Evolutionary conservation across 2,329 filamentous ascomycete genomes (phyloP).

Genomic region (Aspergillus alliaceus): DNA sequence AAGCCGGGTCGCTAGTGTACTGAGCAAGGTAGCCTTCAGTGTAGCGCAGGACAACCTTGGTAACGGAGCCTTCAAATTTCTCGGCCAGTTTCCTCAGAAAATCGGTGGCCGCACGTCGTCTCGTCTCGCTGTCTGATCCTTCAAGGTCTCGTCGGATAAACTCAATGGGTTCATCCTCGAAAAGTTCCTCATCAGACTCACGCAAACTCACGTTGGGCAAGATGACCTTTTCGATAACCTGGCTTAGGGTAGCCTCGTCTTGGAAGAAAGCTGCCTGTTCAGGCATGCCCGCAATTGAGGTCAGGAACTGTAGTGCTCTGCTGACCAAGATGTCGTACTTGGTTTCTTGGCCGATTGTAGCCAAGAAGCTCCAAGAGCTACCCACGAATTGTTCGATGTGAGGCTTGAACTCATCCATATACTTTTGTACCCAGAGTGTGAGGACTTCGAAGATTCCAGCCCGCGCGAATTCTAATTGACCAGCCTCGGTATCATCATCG

Average conservation of each 20-base stretch:
- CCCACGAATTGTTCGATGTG: constrained; percentile 82
- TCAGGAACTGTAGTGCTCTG: constrained; percentile 91
- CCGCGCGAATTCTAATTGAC: constrained; percentile 81
- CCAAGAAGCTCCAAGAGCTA: constrained; percentile 88
- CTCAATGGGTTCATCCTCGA: constrained; percentile 98
- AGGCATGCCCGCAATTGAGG: constrained; percentile 75
- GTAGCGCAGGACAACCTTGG: constrained; percentile 81
- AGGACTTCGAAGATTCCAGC: constrained; percentile 90
- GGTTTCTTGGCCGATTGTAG: constrained; percentile 78
- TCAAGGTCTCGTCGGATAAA: constrained; percentile 95
- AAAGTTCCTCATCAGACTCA: constrained; percentile 91
- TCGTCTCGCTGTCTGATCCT: constrained; percentile 92
- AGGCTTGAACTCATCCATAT: constrained; percentile 85
- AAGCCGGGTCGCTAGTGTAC: constrained; percentile 65
- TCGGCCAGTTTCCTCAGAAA: constrained; percentile 88
- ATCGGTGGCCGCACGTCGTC: constrained; percentile 88
- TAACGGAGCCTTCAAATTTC: constrained; percentile 83
- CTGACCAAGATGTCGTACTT: constrained; percentile 95
- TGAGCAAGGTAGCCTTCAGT: constrained; percentile 78
- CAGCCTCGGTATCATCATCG: constrained; percentile 85
- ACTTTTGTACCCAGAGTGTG: constrained; percentile 90
- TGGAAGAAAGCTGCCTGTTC: constrained; percentile 85
- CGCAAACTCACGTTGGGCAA: constrained; percentile 88
- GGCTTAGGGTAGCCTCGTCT: constrained; percentile 71
- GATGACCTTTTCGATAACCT: constrained; percentile 94